A percentile compares a stretch with the other conserved stretches of the same genome.
phyloP scores from a whole-genome alignment of 139 green algal genomes.

The Medakamo hakoo region DNA sequence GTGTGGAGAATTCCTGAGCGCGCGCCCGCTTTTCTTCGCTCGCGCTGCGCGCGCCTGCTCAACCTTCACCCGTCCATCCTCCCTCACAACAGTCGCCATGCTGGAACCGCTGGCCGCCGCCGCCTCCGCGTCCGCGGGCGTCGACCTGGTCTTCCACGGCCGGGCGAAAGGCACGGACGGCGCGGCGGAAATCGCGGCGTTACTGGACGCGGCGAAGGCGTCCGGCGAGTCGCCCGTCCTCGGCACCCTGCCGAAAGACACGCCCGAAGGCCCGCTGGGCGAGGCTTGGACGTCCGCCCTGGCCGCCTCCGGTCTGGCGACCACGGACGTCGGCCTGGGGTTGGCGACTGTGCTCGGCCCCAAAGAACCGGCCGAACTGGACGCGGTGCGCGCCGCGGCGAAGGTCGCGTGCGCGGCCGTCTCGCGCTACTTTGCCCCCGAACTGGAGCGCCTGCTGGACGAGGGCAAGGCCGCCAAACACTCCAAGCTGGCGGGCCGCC shows the following conservation, averaged over 20 bases:
- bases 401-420: not conserved
- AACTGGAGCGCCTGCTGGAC: constrained; percentile 50
- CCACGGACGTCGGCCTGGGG: constrained; percentile 25
- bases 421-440: not conserved
- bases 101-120: constrained; percentile 34
- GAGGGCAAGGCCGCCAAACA: constrained; percentile 83
- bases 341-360: constrained; percentile 48
- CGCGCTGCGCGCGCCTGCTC: too few relatives aligned
- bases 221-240: constrained; percentile 20
- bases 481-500: constrained; percentile 52
- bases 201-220: constrained; percentile 29
- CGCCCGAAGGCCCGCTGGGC: constrained; percentile 40
- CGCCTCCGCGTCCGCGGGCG: constrained; percentile 12
- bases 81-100: too few relatives aligned
- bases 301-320: constrained; percentile 14
- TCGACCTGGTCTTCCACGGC: constrained; percentile 39
- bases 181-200: constrained; percentile 23
- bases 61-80: too few relatives aligned
- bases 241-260: constrained; percentile 53
- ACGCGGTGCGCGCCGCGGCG: not conserved
- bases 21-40: too few relatives aligned
- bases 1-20: too few relatives aligned
- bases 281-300: constrained; percentile 30
- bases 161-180: constrained; percentile 71
- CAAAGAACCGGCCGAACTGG: constrained; percentile 65